Conservation (phyloP, 2,329 filamentous ascomycete species). For the Didymella keratinophila region DNA sequence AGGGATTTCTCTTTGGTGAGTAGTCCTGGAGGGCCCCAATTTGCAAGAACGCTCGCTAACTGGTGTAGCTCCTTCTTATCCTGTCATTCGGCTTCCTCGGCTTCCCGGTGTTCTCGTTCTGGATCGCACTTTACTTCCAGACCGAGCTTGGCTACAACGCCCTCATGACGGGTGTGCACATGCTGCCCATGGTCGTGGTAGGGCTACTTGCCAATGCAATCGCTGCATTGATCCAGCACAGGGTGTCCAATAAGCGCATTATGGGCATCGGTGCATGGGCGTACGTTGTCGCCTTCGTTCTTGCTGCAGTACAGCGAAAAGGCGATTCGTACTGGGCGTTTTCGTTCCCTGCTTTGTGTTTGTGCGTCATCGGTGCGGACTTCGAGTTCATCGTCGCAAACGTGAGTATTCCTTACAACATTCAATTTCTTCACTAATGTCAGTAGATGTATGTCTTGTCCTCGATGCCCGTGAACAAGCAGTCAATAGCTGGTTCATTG, state of each 20-base stretch:
- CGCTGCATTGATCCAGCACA: conserved; percentile 68
- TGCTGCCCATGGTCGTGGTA: conserved; percentile 71
- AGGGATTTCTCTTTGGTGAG: conserved; percentile 68
- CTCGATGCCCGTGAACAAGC: conserved; percentile 67
- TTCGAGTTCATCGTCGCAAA: conserved; percentile 76
- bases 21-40: neutral
- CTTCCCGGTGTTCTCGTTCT: conserved; percentile 68
- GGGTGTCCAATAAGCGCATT: conserved; percentile 69
- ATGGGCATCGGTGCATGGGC: conserved; percentile 61
- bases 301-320: conserved; percentile 65
- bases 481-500: conserved; percentile 72
- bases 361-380: conserved; percentile 71
- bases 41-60: conserved; percentile 1
- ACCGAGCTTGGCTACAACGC: conserved; percentile 61
- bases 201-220: conserved; percentile 70
- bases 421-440: neutral
- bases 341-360: conserved; percentile 66
- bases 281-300: conserved; percentile 57
- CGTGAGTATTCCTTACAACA: conserved; percentile 50
- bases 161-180: conserved; percentile 66
- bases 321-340: conserved; percentile 70
- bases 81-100: conserved; percentile 68
- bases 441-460: conserved; percentile 73
- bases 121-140: conserved; percentile 72
- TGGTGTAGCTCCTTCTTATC: conserved; percentile 60